phyloP scores from a whole-genome alignment of 2,329 filamentous ascomycete species.

The Trichophyton benhamiae region DNA sequence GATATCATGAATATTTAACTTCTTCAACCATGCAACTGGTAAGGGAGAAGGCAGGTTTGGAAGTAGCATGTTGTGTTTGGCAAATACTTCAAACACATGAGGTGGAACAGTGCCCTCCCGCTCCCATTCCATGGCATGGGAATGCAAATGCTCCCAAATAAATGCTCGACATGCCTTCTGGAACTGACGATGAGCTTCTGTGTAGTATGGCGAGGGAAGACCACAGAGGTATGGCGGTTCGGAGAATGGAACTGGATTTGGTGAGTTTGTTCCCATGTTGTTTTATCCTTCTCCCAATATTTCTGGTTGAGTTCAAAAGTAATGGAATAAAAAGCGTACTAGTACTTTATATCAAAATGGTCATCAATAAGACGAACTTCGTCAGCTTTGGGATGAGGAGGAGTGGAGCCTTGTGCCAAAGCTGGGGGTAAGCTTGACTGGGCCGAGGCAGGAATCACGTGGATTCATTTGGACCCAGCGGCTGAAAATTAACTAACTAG shows the following conservation, averaged over 20 bases:
- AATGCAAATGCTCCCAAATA: constrained; percentile 49
- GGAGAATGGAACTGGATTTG: constrained; percentile 49
- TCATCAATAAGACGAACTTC: no score
- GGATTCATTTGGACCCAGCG: neutral
- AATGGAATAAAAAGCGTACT: neutral
- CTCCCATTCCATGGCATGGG: constrained; percentile 59
- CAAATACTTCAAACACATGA: constrained; percentile 53
- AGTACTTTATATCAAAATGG: neutral
- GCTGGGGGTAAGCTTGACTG: neutral
- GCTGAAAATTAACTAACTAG: no score
- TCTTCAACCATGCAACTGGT: constrained; percentile 55
- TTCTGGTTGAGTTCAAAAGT: neutral
- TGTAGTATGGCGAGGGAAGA: constrained; percentile 61
- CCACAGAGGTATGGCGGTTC: constrained; percentile 61
- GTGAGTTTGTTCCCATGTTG: constrained; percentile 21
- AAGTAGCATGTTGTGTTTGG: constrained; percentile 55
- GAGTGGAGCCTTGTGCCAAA: neutral
- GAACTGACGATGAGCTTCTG: constrained; percentile 50
- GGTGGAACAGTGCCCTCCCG: constrained; percentile 49
- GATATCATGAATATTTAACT: constrained; percentile 53
- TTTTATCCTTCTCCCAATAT: neutral
- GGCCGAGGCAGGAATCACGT: constrained; percentile 1
- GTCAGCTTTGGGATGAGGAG: no score
- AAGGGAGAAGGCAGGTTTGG: constrained; percentile 57
- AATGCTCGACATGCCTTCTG: constrained; percentile 58